Conservation (phyloP, 169 alveolate species). For the Eimeria zaria region DNA sequence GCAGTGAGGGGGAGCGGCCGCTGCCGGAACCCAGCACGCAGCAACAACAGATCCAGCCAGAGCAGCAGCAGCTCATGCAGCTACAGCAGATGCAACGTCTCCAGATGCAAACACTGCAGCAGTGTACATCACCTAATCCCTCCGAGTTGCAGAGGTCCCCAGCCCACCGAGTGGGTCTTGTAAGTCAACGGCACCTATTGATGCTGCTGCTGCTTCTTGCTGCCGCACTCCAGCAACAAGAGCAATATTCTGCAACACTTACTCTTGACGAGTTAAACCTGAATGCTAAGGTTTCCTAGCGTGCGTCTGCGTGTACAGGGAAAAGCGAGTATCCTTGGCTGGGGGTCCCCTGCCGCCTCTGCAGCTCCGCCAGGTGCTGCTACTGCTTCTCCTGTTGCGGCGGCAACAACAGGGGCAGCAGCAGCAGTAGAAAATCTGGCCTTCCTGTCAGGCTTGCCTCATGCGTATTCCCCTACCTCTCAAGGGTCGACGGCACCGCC, state of each 20-base stretch:
- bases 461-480: slow-evolving; percentile 56
- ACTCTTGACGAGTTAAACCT: background rate
- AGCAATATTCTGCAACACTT: background rate
- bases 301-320: background rate
- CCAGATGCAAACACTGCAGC: slow-evolving; percentile 41
- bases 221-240: slow-evolving; percentile 10
- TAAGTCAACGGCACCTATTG: background rate
- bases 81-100: slow-evolving; percentile 27
- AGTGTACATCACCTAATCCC: background rate
- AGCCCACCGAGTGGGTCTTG: background rate
- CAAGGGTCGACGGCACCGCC: slow-evolving; percentile 71
- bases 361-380: slow-evolving; percentile 38
- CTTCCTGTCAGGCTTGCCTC: slow-evolving; percentile 37
- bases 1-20: slow-evolving; percentile 26
- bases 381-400: background rate
- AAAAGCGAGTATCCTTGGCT: slow-evolving; percentile 4
- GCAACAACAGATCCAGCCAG: slow-evolving; percentile 42
- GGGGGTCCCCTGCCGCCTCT: slow-evolving; percentile 43
- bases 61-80: slow-evolving; percentile 40
- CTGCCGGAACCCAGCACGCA: background rate
- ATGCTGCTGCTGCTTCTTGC: background rate
- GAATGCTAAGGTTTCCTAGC: background rate
- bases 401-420: background rate
- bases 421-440: slow-evolving; percentile 23
- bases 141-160: slow-evolving; percentile 19